Evolutionary conservation across 768 basidiomycete species (phyloP).

Genomic region (Baorangia bicolor): DNA sequence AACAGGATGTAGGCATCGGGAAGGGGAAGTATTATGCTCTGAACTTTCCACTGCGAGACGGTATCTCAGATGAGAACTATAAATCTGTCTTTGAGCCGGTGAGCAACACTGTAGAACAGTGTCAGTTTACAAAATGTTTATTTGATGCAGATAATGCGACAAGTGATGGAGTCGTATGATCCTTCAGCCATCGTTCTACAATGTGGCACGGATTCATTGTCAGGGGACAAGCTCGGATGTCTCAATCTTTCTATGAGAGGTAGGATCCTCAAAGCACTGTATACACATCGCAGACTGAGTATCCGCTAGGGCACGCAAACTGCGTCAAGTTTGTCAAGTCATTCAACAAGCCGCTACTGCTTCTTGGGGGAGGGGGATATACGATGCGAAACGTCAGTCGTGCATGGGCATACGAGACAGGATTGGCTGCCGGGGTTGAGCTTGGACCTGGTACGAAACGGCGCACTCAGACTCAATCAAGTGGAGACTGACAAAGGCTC

Average conservation of each 20-base stretch:
- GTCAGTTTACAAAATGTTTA: not conserved
- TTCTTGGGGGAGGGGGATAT: constrained; percentile 97
- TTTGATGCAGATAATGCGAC: constrained; percentile 72
- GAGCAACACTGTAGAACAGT: constrained; percentile 27
- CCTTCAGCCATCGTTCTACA: constrained; percentile 96
- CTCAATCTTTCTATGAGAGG: constrained; percentile 97
- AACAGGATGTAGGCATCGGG: constrained; percentile 85
- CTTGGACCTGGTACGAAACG: constrained; percentile 66
- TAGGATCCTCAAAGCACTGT: constrained; percentile 22
- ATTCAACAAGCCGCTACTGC: constrained; percentile 88
- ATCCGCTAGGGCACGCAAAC: constrained; percentile 79
- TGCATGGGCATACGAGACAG: constrained; percentile 98
- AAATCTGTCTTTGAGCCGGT: constrained; percentile 95
- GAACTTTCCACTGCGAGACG: constrained; percentile 94
- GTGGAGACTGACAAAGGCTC: constrained; percentile 3
- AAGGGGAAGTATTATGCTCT: constrained; percentile 94
- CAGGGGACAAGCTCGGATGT: constrained; percentile 94
- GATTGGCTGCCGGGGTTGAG: constrained; percentile 95
- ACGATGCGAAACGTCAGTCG: constrained; percentile 98
- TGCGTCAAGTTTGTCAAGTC: constrained; percentile 97
- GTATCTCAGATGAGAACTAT: constrained; percentile 94
- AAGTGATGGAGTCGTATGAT: constrained; percentile 93
- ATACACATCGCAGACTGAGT: not conserved
- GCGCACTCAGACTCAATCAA: not conserved
- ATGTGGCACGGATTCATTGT: constrained; percentile 95